Conservation (phyloP, 2,329 filamentous ascomycete genomes). For the Ophioceras dolichostomum region DNA sequence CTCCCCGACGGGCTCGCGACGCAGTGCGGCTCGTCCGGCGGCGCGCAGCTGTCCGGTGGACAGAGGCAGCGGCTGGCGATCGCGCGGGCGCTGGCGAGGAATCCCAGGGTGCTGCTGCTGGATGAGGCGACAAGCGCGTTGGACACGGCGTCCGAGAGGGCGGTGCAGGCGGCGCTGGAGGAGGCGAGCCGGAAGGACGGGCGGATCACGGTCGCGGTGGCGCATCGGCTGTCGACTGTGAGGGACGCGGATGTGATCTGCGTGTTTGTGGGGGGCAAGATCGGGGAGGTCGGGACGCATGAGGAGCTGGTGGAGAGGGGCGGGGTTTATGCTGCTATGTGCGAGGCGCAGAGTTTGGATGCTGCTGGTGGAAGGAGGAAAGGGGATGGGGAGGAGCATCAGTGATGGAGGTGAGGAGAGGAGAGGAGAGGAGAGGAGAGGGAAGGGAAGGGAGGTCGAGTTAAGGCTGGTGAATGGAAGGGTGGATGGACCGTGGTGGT, state of each 20-base stretch:
- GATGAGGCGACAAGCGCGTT: constrained; percentile 44
- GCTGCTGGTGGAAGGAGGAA: no score
- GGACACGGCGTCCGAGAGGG: constrained; percentile 38
- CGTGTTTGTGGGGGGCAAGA: constrained; percentile 39
- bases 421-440: no score
- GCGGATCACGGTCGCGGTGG: constrained; percentile 36
- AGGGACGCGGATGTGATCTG: constrained; percentile 45
- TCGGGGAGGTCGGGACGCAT: constrained; percentile 42
- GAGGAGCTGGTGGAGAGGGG: constrained; percentile 28
- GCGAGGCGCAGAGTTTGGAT: constrained; percentile 3
- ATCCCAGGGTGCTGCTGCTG: constrained; percentile 43
- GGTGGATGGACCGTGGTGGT: no score
- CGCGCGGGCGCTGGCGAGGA: constrained; percentile 43
- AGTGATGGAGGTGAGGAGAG: no score
- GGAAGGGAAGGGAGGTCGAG: no score
- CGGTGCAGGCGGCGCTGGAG: constrained; percentile 37
- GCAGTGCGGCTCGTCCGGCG: constrained; percentile 39
- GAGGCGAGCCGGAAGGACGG: constrained; percentile 11
- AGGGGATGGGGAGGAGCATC: no score
- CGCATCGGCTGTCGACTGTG: constrained; percentile 30
- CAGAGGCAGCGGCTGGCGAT: constrained; percentile 49
- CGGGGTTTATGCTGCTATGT: constrained; percentile 17
- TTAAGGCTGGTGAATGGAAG: no score
- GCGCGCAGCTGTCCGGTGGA: constrained; percentile 46
- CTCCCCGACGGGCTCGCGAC: constrained; percentile 40